A percentile compares a stretch with the other conserved stretches of the same genome.
phyloP scores from a whole-genome alignment of 73 alveolate genomes.

The Paraurostyla sp. region DNA sequence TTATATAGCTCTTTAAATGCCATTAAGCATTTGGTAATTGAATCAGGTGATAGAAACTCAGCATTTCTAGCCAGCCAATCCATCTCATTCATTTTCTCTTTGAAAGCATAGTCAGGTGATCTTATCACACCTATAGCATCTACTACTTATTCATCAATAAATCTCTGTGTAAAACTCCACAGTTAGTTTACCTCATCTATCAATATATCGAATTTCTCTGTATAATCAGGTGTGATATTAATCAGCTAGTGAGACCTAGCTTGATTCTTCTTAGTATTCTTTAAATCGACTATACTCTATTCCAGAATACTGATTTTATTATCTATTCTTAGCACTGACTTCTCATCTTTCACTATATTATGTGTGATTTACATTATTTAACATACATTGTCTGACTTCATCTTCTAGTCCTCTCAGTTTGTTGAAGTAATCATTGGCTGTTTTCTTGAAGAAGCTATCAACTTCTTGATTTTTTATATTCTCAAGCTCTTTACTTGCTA shows the following conservation, averaged over 20 bases:
- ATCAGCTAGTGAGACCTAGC: not conserved
- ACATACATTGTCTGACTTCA: not conserved
- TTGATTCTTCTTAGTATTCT: slow-evolving; percentile 2
- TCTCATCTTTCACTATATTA: slow-evolving; percentile 6
- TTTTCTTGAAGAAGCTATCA: slow-evolving; percentile 53
- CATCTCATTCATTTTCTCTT: slow-evolving; percentile 53
- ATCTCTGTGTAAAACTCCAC: slow-evolving; percentile 65
- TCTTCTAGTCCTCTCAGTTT: slow-evolving; percentile 50
- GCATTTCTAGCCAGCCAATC: slow-evolving; percentile 66
- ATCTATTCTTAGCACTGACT: slow-evolving; percentile 16
- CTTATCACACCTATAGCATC: slow-evolving; percentile 41
- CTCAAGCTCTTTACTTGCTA: slow-evolving; percentile 39
- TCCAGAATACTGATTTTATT: slow-evolving; percentile 52
- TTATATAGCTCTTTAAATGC: slow-evolving; percentile 61
- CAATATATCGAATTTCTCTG: slow-evolving; percentile 51
- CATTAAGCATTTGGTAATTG: slow-evolving; percentile 55
- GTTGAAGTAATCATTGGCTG: slow-evolving; percentile 42
- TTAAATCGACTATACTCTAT: slow-evolving; percentile 52
- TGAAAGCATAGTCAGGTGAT: slow-evolving; percentile 21
- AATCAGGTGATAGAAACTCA: slow-evolving; percentile 67
- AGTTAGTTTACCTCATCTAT: slow-evolving; percentile 64
- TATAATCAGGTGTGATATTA: slow-evolving; percentile 17
- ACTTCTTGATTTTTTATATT: not conserved
- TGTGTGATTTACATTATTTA: not conserved
- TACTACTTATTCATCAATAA: slow-evolving; percentile 59